phyloP scores from a whole-genome alignment of 306 rosid species.

The Pyrus pyrifolia region DNA sequence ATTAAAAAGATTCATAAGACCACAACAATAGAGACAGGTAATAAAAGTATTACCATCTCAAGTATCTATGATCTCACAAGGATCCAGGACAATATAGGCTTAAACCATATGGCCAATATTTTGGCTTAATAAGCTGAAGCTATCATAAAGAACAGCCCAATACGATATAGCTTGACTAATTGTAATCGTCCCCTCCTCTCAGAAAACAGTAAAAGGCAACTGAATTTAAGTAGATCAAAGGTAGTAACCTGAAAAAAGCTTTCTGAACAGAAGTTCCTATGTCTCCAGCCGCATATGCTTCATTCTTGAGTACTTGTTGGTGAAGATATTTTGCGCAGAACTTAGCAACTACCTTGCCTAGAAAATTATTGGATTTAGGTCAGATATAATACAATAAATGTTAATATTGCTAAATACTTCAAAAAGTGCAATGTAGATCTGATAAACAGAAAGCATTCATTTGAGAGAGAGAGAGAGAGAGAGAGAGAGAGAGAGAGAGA shows the following conservation, averaged over 20 bases:
- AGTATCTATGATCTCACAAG: neutral
- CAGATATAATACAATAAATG: slow-evolving; percentile 15
- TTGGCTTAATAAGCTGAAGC: neutral
- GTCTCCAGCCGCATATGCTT: slow-evolving; percentile 65
- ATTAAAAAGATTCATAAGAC: neutral
- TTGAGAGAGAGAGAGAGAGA: neutral
- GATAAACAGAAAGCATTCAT: neutral
- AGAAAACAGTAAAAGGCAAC: slow-evolving; percentile 16
- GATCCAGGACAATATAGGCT: neutral
- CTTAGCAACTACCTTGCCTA: slow-evolving; percentile 97
- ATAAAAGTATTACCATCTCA: neutral
- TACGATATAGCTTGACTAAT: neutral
- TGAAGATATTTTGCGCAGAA: slow-evolving; percentile 95
- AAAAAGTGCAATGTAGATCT: neutral
- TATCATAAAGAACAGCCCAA: neutral
- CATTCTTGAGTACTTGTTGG: slow-evolving; percentile 74
- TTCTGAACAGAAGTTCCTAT: slow-evolving; percentile 71
- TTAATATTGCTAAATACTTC: neutral
- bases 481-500: no score
- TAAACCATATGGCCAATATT: neutral
- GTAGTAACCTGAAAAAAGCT: slow-evolving; percentile 73
- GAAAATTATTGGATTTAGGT: slow-evolving; percentile 24
- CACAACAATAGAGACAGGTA: neutral
- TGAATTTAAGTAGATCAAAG: slow-evolving; percentile 11
- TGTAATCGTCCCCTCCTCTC: neutral